Base-by-base conservation (phyloP, 2,329 filamentous ascomycete genomes). In the Beauveria sp. region DNA sequence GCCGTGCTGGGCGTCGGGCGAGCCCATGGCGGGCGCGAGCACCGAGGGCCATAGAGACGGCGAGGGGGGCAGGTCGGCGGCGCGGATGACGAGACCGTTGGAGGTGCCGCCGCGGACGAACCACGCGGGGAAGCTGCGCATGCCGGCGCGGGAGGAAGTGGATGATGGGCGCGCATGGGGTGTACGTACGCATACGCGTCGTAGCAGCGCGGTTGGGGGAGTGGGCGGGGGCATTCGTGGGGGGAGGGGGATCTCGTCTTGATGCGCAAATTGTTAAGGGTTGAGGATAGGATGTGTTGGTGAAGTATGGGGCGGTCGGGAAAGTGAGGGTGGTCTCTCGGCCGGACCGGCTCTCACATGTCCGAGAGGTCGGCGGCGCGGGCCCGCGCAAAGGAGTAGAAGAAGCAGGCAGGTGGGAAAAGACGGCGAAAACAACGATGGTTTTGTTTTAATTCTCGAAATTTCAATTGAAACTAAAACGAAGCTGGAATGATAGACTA, bases 71-170 rank as follows among this genome's bases (percentile, higher is more conserved):
- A 79, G 73, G 53, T 74, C 67, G 30, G 63, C 63, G 16, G 72
- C 69, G 42, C 71, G 68, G 50, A 79, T 68, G 66, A 90, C 79
- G 38, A 90, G 76, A 16, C 84, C 87, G 63, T 86, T 82, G 18
- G 86, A 89, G n/a, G 86, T 89, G 28, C 87, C 87, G 57, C 86
- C 86, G 52, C 87, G 83, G 51, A 74, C 73, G 64, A 78, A 78
- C 62, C 73, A 70, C 3, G 76, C 76, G 16, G 75, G 74, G 55
- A 78, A 70, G 62, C 65, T 70, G 63, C 68, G 69, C 20, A 45
- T 22, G 34, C 61, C 61, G 24, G 42, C 42, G 18, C 6, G 55
- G 45, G 49, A 30, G 49, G 49, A 16, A 24, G 22, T 16, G 24
- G 12, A 12, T 6, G 22, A 16, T 9, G 24, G 20, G 47, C 14